phyloP scores from a whole-genome alignment of 2,329 filamentous ascomycete genomes.

The Sclerotinia subarctica region DNA sequence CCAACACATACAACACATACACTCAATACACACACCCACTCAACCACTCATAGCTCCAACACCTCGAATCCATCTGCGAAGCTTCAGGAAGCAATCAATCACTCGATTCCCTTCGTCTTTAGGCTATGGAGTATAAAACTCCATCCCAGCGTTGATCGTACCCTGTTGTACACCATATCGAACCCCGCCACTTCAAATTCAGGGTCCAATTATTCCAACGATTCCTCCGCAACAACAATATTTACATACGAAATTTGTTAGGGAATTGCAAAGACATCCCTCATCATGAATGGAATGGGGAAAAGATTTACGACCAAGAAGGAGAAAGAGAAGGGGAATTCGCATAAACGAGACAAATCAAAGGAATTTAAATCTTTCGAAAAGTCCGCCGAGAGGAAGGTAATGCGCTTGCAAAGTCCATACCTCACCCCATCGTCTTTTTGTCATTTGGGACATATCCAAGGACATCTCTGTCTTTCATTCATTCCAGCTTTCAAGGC shows the following conservation, averaged over 20 bases:
- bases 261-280: neutral
- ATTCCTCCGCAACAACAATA: neutral
- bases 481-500: slow-evolving; percentile 19
- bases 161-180: neutral
- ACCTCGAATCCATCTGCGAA: neutral
- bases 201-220: neutral
- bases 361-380: slow-evolving; percentile 42
- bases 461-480: neutral
- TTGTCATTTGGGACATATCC: slow-evolving; percentile 25
- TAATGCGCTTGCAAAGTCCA: slow-evolving; percentile 35
- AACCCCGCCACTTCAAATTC: neutral
- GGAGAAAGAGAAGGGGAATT: slow-evolving; percentile 53
- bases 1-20: too few species aligned
- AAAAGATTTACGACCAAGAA: slow-evolving; percentile 69
- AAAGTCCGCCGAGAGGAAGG: slow-evolving; percentile 47
- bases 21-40: neutral
- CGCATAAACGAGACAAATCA: slow-evolving; percentile 54
- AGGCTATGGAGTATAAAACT: neutral
- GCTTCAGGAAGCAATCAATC: neutral
- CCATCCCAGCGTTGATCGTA: neutral
- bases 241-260: neutral
- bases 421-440: slow-evolving; percentile 17
- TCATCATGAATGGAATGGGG: slow-evolving; percentile 34
- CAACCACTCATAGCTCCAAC: neutral
- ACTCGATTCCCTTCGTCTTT: neutral